Conservation (phyloP, 768 basidiomycete genomes). For the Auriscalpium microsporum region DNA sequence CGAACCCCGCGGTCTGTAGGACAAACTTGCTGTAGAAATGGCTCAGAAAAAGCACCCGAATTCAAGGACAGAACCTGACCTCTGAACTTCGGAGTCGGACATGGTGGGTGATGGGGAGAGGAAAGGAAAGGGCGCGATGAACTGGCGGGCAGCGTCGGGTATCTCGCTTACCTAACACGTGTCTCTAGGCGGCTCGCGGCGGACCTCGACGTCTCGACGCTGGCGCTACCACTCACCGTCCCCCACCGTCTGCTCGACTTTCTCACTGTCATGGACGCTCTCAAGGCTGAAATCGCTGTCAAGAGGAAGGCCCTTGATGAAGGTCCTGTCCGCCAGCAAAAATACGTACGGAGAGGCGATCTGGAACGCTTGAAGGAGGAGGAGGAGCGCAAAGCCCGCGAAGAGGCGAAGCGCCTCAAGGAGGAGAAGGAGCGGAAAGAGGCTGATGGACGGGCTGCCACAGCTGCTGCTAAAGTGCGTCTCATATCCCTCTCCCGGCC, state of each 20-base stretch:
- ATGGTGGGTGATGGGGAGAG: constrained; percentile 31
- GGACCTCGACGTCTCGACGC: not conserved
- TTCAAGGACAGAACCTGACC: constrained; percentile 28
- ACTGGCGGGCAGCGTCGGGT: constrained; percentile 4
- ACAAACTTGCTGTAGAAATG: constrained; percentile 58
- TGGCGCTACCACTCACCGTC: not conserved
- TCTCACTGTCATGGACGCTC: constrained; percentile 61
- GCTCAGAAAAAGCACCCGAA: constrained; percentile 10
- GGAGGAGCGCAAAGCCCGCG: constrained; percentile 12
- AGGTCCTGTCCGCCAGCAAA: constrained; percentile 50
- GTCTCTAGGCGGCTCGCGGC: not conserved
- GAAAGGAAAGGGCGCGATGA: constrained; percentile 24
- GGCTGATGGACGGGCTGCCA: constrained; percentile 22
- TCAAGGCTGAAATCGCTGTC: constrained; percentile 79
- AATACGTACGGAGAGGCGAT: constrained; percentile 92
- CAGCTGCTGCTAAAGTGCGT: constrained; percentile 26
- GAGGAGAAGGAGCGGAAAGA: constrained; percentile 11
- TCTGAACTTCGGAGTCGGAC: constrained; percentile 52
- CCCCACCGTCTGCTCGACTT: not conserved
- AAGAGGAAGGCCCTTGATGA: constrained; percentile 74
- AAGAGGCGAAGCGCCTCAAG: constrained; percentile 11
- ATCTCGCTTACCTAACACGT: constrained; percentile 1
- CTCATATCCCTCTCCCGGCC: constrained; percentile 2
- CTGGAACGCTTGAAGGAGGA: constrained; percentile 33
- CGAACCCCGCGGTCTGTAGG: constrained; percentile 93